These are phyloP conservation scores for Gymnopus androsaceus DNA, from an alignment of 1,284 basidiomycete genomes.

Conservation along the genomic window DNA sequence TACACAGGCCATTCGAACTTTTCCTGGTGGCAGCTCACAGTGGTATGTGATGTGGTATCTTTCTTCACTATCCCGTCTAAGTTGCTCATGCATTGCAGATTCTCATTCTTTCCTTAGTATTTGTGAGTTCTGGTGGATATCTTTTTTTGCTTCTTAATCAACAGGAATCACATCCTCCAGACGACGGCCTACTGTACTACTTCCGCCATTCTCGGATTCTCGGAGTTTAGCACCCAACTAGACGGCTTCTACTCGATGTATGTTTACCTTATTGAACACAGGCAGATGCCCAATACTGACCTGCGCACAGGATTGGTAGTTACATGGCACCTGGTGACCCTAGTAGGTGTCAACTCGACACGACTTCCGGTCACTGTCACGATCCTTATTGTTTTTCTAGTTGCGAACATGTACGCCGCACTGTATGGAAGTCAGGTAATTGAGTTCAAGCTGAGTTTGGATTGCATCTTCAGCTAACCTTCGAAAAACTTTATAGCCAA, in stretches of 20 bases:
- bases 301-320: not conserved
- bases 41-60: not conserved
- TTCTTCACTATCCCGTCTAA: not conserved
- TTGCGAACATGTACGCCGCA: slow-evolving; percentile 41
- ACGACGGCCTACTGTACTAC: slow-evolving; percentile 22
- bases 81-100: not conserved
- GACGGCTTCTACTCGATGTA: slow-evolving; percentile 12
- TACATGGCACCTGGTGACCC: slow-evolving; percentile 11
- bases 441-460: not conserved
- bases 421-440: slow-evolving; percentile 1
- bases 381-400: slow-evolving; percentile 8
- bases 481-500: slow-evolving; percentile 23
- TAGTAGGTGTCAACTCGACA: not conserved
- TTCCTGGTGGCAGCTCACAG: slow-evolving; percentile 20
- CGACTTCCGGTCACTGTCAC: not conserved
- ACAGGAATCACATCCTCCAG: too few relatives aligned
- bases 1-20: slow-evolving; percentile 22
- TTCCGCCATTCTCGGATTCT: slow-evolving; percentile 20
- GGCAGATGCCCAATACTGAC: not conserved
- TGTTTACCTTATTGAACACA: not conserved
- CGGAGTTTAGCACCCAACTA: slow-evolving; percentile 14
- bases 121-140: not conserved
- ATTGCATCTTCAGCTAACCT: slow-evolving; percentile 25
- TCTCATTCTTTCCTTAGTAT: slow-evolving; percentile 19
- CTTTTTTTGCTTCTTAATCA: not conserved